These are phyloP conservation scores for Aspergillus cavernicola DNA, from an alignment of 495 filamentous ascomycete genomes.

Conservation along the genomic window DNA sequence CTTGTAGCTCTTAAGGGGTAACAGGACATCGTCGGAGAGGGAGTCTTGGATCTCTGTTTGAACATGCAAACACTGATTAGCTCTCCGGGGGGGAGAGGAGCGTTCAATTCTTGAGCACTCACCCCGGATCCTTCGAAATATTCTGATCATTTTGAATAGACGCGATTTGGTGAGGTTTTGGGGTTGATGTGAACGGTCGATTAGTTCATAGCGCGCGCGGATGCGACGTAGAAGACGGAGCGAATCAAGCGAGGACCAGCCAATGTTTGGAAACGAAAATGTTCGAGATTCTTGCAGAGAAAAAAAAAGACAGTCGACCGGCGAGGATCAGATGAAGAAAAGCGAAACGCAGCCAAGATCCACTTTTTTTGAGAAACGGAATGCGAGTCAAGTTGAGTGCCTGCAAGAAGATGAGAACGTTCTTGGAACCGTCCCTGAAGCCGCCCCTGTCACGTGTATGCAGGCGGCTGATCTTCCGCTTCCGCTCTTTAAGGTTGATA, in stretches of 20 bases:
- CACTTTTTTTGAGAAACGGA: constrained; percentile 3
- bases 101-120: not conserved
- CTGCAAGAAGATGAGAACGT: too few relatives aligned
- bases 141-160: constrained; percentile 31
- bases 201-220: constrained; percentile 20
- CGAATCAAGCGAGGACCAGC: not conserved
- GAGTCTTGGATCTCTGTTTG: constrained; percentile 51
- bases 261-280: not conserved
- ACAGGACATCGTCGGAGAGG: constrained; percentile 65
- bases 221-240: constrained; percentile 3
- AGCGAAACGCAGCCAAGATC: not conserved
- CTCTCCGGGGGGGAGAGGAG: not conserved
- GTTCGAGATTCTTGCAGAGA: not conserved
- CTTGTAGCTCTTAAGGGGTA: constrained; percentile 91
- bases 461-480: not conserved
- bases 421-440: constrained; percentile 3
- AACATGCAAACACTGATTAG: constrained; percentile 16
- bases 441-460: constrained; percentile 2
- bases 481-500: not conserved
- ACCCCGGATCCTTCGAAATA: constrained; percentile 46
- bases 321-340: constrained; percentile 4
- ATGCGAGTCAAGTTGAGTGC: not conserved
- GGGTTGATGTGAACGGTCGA: not conserved
- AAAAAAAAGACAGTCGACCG: not conserved
- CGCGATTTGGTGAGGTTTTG: constrained; percentile 1